These are phyloP conservation scores for Rosa hybrid DNA, from an alignment of 331 rosid species.

Conservation along the genomic window DNA sequence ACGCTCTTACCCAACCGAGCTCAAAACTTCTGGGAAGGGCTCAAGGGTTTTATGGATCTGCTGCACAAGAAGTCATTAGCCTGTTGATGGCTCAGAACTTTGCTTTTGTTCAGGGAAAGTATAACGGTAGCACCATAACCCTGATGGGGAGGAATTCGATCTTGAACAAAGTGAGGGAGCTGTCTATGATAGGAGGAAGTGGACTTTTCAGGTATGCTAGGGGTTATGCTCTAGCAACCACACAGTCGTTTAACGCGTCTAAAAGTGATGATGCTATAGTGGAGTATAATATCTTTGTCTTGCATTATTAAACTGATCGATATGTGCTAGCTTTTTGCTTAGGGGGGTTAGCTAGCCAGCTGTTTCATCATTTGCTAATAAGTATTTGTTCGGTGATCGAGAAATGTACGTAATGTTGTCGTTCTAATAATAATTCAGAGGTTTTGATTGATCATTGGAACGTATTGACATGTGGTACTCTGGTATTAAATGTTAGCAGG, in stretches of 20 bases:
- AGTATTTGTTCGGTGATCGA: neutral
- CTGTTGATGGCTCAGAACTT: conserved; percentile 36
- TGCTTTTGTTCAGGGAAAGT: conserved; percentile 30
- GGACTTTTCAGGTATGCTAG: conserved; percentile 34
- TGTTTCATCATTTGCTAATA: neutral
- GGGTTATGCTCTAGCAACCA: conserved; percentile 30
- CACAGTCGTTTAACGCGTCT: conserved; percentile 13
- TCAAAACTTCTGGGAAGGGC: conserved; percentile 24
- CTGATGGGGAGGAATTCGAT: conserved; percentile 27
- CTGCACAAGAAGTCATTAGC: conserved; percentile 17
- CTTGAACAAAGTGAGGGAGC: conserved; percentile 26
- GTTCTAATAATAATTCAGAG: neutral
- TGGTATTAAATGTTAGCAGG: no score
- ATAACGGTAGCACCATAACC: conserved; percentile 34
- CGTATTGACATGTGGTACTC: no score
- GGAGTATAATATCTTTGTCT: conserved; percentile 30
- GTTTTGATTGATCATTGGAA: no score
- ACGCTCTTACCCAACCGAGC: conserved; percentile 22
- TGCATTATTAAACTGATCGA: conserved; percentile 21
- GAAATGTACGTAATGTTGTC: neutral
- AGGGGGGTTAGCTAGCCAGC: no score
- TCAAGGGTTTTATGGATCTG: conserved; percentile 32
- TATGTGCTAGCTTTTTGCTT: neutral
- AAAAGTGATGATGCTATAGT: conserved; percentile 25
- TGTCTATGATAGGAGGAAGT: conserved; percentile 33